phyloP scores from a whole-genome alignment of 1,284 basidiomycete genomes.

The Apiotrichum mycotoxinovorans region DNA sequence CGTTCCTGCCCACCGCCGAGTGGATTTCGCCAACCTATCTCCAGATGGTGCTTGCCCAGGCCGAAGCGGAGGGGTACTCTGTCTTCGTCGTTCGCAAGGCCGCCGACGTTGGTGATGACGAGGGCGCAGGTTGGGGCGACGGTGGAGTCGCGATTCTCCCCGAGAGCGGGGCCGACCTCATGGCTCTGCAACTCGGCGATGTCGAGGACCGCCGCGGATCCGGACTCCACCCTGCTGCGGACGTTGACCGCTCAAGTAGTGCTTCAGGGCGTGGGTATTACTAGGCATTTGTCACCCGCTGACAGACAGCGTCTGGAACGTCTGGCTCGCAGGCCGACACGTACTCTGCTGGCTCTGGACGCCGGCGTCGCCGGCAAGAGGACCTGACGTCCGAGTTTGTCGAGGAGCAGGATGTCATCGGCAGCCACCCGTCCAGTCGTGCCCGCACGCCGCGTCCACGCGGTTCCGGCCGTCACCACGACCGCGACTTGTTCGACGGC shows the following conservation, averaged over 20 bases:
- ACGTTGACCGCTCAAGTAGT: not conserved
- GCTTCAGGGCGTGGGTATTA: slow-evolving; percentile 19
- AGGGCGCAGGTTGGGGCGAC: slow-evolving; percentile 42
- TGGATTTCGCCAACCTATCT: slow-evolving; percentile 82
- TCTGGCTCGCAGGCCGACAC: not conserved
- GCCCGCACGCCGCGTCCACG: slow-evolving; percentile 5
- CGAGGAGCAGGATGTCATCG: slow-evolving; percentile 11
- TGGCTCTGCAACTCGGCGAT: slow-evolving; percentile 42
- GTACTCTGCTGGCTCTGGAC: slow-evolving; percentile 15
- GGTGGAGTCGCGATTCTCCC: slow-evolving; percentile 42
- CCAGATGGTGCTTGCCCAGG: slow-evolving; percentile 78
- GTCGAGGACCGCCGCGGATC: slow-evolving; percentile 30
- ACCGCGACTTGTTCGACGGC: slow-evolving; percentile 18
- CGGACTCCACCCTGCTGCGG: not conserved
- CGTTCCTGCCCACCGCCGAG: slow-evolving; percentile 65
- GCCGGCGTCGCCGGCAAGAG: slow-evolving; percentile 20
- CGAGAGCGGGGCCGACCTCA: slow-evolving; percentile 41
- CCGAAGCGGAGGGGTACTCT: slow-evolving; percentile 84
- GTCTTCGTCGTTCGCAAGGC: slow-evolving; percentile 67
- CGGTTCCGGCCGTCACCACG: not conserved
- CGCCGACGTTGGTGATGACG: slow-evolving; percentile 25
- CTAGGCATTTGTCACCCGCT: not conserved
- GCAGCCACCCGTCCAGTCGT: slow-evolving; percentile 3
- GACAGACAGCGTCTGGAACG: slow-evolving; percentile 20
- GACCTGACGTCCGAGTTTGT: slow-evolving; percentile 10